Evolutionary conservation across 768 basidiomycete species (phyloP).

Genomic region (Collybiopsis luxurians): DNA sequence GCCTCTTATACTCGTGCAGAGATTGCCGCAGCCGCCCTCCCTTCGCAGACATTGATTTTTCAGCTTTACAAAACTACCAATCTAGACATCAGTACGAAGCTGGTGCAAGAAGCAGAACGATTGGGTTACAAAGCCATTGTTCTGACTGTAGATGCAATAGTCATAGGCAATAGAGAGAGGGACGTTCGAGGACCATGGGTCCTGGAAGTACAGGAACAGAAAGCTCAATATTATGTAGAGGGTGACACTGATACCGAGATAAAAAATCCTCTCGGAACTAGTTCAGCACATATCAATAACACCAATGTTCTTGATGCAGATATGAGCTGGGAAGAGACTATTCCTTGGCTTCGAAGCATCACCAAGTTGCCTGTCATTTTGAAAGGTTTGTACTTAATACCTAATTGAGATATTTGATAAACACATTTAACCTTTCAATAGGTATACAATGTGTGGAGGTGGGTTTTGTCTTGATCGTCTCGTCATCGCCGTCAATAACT

Average conservation of each 20-base stretch:
- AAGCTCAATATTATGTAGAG: slow-evolving; percentile 20
- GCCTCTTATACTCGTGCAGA: slow-evolving; percentile 64
- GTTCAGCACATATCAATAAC: slow-evolving; percentile 44
- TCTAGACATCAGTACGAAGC: slow-evolving; percentile 60
- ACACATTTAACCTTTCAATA: slow-evolving; percentile 22
- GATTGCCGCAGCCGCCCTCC: slow-evolving; percentile 55
- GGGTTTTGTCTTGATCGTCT: slow-evolving; percentile 15
- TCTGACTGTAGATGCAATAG: slow-evolving; percentile 88
- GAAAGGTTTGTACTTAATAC: slow-evolving; percentile 49
- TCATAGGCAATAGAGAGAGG: slow-evolving; percentile 75
- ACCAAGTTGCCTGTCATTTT: slow-evolving; percentile 72
- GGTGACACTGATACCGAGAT: slow-evolving; percentile 18
- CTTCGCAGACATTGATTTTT: slow-evolving; percentile 69
- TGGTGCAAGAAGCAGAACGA: slow-evolving; percentile 66
- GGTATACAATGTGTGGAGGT: slow-evolving; percentile 78
- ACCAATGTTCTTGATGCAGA: slow-evolving; percentile 64
- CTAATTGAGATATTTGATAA: not conserved
- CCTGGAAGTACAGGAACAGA: slow-evolving; percentile 53
- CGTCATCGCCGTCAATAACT: not conserved
- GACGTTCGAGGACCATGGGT: slow-evolving; percentile 64
- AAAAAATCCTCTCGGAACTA: slow-evolving; percentile 50
- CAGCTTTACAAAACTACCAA: slow-evolving; percentile 84
- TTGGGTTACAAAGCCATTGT: slow-evolving; percentile 87
- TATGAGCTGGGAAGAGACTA: slow-evolving; percentile 80
- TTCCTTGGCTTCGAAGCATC: slow-evolving; percentile 71